These are phyloP conservation scores for Pharus latifolius DNA, from an alignment of 176 grass and related monocot genomes.

Conservation along the genomic window DNA sequence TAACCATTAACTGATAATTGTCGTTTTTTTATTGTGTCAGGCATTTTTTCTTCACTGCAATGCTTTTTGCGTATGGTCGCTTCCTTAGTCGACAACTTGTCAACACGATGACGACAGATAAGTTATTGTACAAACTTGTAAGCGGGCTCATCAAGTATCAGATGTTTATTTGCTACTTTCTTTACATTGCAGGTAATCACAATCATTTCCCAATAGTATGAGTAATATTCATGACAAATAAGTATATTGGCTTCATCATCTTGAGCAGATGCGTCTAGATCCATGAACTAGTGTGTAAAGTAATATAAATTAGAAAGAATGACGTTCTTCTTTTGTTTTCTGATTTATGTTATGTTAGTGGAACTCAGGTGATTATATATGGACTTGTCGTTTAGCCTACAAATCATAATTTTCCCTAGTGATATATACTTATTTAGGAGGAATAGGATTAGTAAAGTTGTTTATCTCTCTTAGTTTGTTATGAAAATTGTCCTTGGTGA, in stretches of 20 bases:
- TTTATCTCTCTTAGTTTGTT: background rate
- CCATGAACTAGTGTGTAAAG: background rate
- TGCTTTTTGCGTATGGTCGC: conserved; percentile 79
- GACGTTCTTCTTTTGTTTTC: background rate
- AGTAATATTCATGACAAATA: background rate
- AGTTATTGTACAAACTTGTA: conserved; percentile 69
- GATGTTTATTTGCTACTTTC: conserved; percentile 94
- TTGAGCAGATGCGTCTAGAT: background rate
- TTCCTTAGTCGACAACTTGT: conserved; percentile 89
- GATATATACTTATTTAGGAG: background rate
- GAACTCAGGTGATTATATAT: background rate
- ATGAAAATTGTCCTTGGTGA: background rate
- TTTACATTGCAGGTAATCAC: conserved; percentile 82
- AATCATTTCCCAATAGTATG: background rate
- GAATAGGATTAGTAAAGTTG: background rate
- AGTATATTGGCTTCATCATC: background rate
- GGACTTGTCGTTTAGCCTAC: background rate
- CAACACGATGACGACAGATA: conserved; percentile 78
- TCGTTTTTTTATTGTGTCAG: conserved; percentile 22
- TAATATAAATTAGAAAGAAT: background rate
- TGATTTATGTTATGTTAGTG: background rate
- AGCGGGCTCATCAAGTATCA: conserved; percentile 79
- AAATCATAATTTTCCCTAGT: background rate
- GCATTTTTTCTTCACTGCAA: conserved; percentile 90
- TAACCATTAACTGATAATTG: background rate